Conservation (phyloP, 495 filamentous ascomycete species). For the Podospora pseudocomata region DNA sequence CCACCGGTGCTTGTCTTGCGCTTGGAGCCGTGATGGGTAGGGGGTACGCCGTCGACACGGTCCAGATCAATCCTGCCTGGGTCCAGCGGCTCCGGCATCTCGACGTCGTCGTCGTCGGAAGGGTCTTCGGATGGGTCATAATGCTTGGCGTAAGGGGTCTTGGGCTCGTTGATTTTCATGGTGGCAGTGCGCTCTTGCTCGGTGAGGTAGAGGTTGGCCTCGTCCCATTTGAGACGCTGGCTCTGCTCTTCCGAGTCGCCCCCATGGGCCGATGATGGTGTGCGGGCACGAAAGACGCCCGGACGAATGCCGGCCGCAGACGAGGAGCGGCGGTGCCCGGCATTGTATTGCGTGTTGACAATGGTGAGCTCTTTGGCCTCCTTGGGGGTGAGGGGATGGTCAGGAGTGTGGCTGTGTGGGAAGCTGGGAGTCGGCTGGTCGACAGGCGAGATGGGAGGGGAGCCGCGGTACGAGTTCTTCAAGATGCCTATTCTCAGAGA, state of each 20-base stretch:
- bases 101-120: slow-evolving; percentile 73
- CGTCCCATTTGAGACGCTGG: slow-evolving; percentile 92
- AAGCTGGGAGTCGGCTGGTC: slow-evolving; percentile 34
- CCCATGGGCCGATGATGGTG: slow-evolving; percentile 37
- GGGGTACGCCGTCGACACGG: slow-evolving; percentile 36
- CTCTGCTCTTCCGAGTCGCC: slow-evolving; percentile 50
- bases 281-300: slow-evolving; percentile 53
- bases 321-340: slow-evolving; percentile 82
- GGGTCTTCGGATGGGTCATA: slow-evolving; percentile 89
- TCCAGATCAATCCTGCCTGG: slow-evolving; percentile 35
- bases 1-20: slow-evolving; percentile 4
- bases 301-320: slow-evolving; percentile 57
- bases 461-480: slow-evolving; percentile 76
- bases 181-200: slow-evolving; percentile 92
- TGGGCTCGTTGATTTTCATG: slow-evolving; percentile 98
- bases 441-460: slow-evolving; percentile 48
- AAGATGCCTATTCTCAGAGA: slow-evolving; percentile 68
- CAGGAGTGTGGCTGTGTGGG: slow-evolving; percentile 33
- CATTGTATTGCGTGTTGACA: slow-evolving; percentile 91
- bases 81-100: slow-evolving; percentile 47
- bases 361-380: slow-evolving; percentile 84
- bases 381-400: slow-evolving; percentile 37
- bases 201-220: slow-evolving; percentile 91
- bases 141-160: slow-evolving; percentile 88
- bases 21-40: slow-evolving; percentile 1